Conservation (phyloP, 805 yeast genomes). For the Starmera quercuum region DNA sequence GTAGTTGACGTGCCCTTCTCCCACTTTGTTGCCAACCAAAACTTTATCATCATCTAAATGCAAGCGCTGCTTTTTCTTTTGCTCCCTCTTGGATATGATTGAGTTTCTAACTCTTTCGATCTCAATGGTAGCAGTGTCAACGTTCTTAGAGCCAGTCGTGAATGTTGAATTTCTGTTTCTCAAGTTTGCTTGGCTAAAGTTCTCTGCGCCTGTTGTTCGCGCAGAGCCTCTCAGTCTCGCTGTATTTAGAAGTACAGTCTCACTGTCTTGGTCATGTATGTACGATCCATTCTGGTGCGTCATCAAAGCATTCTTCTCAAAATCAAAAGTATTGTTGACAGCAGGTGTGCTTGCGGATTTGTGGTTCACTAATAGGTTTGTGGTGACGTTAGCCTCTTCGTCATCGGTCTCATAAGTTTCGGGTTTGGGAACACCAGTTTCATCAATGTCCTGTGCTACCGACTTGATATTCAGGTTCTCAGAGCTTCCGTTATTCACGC, state of each 20-base stretch:
- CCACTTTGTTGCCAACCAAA: conserved; percentile 70
- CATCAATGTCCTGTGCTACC: neutral
- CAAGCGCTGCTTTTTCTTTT: conserved; percentile 30
- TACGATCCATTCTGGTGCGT: conserved; percentile 22
- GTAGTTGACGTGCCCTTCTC: conserved; percentile 90
- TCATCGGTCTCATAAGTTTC: neutral
- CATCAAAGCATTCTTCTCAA: neutral
- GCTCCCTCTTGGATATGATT: conserved; percentile 33
- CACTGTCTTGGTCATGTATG: conserved; percentile 25
- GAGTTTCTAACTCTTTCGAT: conserved; percentile 44
- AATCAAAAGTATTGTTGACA: neutral
- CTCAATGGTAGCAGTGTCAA: conserved; percentile 36
- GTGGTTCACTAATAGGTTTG: neutral
- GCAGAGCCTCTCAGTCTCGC: conserved; percentile 14
- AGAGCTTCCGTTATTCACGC: neutral
- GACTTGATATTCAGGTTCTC: neutral
- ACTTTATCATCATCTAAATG: conserved; percentile 46
- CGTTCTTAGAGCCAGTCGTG: conserved; percentile 18
- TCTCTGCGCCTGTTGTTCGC: conserved; percentile 3
- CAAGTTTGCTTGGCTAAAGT: neutral
- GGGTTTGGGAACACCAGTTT: neutral
- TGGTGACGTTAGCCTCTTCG: neutral
- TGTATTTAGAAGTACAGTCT: conserved; percentile 26
- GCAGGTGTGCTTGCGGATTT: neutral
- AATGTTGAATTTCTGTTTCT: conserved; percentile 10